Conservation (phyloP, 148 eudicot species). For the Rhododendron griersonianum region DNA sequence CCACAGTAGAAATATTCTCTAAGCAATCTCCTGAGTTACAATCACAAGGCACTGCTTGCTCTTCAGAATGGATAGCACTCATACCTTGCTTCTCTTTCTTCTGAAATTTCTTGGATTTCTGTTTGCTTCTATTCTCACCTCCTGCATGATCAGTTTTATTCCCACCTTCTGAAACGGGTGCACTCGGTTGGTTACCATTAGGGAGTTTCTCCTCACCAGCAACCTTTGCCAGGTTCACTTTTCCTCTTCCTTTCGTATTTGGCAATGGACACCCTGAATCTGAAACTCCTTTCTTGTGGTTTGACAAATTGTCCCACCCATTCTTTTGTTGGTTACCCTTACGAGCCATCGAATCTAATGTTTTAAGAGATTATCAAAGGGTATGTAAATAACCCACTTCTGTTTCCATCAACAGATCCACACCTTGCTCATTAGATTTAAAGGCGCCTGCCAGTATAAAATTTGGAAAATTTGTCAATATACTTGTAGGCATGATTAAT, state of each 20-base stretch:
- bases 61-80: constrained; percentile 19
- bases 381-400: constrained; percentile 4
- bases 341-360: constrained; percentile 57
- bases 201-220: constrained; percentile 31
- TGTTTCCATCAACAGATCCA: constrained; percentile 22
- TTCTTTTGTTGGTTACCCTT: constrained; percentile 71
- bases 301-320: constrained; percentile 44
- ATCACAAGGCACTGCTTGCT: constrained; percentile 22
- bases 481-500: not conserved
- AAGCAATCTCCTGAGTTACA: constrained; percentile 19
- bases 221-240: constrained; percentile 26
- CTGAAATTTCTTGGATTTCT: constrained; percentile 33
- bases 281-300: constrained; percentile 46
- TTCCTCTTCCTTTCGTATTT: constrained; percentile 27
- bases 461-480: not conserved
- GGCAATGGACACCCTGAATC: constrained; percentile 33
- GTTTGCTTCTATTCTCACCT: constrained; percentile 53
- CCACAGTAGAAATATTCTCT: constrained; percentile 14
- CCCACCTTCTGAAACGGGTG: constrained; percentile 22
- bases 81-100: constrained; percentile 34
- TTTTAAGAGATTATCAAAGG: not conserved
- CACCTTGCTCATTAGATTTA: not conserved
- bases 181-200: constrained; percentile 26
- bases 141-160: constrained; percentile 28
- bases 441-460: not conserved